A percentile compares a stretch with the other conserved stretches of the same genome.
Conservation (phyloP, 2,329 filamentous ascomycete species). For the Emydomyces testavorans region DNA sequence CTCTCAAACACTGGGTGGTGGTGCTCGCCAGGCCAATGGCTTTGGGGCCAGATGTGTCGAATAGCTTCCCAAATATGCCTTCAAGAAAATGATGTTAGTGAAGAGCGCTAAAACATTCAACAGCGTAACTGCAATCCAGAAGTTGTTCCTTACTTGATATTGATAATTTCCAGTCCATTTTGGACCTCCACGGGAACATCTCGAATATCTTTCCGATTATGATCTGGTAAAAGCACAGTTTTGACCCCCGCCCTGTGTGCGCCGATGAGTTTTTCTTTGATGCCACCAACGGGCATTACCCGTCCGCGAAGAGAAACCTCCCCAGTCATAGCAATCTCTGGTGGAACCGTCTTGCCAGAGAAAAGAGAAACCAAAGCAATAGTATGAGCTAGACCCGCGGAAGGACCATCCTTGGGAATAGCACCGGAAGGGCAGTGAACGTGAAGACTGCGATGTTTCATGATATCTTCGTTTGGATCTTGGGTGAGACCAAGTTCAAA, state of each 20-base stretch:
- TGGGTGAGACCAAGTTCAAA: conserved; percentile 77
- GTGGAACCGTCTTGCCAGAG: conserved; percentile 70
- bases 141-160: conserved; percentile 58
- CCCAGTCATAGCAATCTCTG: conserved; percentile 88
- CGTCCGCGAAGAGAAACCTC: conserved; percentile 71
- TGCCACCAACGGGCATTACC: conserved; percentile 88
- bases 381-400: conserved; percentile 83
- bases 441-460: conserved; percentile 88
- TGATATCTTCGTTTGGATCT: conserved; percentile 77
- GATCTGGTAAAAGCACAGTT: conserved; percentile 75
- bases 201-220: conserved; percentile 84
- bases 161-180: conserved; percentile 74
- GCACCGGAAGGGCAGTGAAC: conserved; percentile 93
- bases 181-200: conserved; percentile 85
- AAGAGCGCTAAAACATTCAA: conserved; percentile 7
- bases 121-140: not conserved
- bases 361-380: conserved; percentile 88
- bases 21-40: conserved; percentile 66
- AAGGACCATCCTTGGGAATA: conserved; percentile 81
- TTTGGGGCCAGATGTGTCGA: conserved; percentile 81
- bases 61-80: conserved; percentile 94
- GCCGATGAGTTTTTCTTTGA: conserved; percentile 97
- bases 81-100: conserved; percentile 14
- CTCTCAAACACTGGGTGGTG: conserved; percentile 62
- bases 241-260: conserved; percentile 88